Evolutionary conservation across 1,139 yeast species (phyloP), one percentile per base, ranked within the genome.

Genomic region (Scheffersomyces illinoinensis): DNA sequence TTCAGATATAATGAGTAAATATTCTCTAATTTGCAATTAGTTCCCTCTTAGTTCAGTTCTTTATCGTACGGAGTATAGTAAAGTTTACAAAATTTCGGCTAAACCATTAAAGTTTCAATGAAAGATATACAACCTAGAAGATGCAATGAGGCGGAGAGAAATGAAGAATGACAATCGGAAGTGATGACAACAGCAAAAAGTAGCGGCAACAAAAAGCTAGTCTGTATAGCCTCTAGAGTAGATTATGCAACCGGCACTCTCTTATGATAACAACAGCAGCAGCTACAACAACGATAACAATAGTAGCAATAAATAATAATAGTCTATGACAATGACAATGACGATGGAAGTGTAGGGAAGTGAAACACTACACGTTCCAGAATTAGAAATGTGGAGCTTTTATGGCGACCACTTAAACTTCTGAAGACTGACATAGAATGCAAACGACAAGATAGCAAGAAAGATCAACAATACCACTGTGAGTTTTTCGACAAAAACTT

Each of bases 371-470:
- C 14, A 12, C 3, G 43, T 33, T 33, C 17, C 7, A 33, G 17
- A 33, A 12, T 33, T 33, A 5, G 43, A 33, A 33, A 14, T 5
- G 17, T 33, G 7, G 12, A 26, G 33, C 12, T 33, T 33, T 33
- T 33, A 33, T 33, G 43, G 43, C 49, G 63, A 55, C 74, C 77
- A 71, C 60, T 76, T 76, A 55, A 71, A 65, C 58, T 66, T 66
- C 57, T 77, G 82, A 46, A 77, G 62, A 20, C 66, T 64, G 26
- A 76, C 57, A 57, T 74, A 74, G 43, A 74, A 64, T 14, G 68
- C 24, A 10, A 75, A 62, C 5, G 77, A 73, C 7, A 71, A 55
- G n/a, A 73, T 51, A 2, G 75, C 74, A 52, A 76, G 62, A 18
- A 66, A 50, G 26, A 68, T 60, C 52, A 76, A 64, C 3, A 68